A percentile compares a stretch with the other conserved stretches of the same genome.
These are phyloP conservation scores for Dicorynia guianensis DNA, from an alignment of 306 rosid species.

Conservation along the genomic window DNA sequence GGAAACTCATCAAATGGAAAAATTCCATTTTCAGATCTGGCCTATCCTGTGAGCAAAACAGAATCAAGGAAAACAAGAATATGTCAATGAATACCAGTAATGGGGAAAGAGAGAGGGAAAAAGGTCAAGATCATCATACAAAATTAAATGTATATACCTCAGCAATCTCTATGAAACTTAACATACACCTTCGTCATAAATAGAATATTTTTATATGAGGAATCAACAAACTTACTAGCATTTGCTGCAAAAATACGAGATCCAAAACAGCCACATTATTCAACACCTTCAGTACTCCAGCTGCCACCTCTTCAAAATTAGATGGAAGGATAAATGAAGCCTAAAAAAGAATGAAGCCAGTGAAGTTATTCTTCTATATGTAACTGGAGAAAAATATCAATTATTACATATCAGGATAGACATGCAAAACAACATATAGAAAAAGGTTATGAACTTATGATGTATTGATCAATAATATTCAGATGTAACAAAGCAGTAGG, in stretches of 20 bases:
- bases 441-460: not conserved
- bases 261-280: conserved; percentile 93
- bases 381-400: conserved; percentile 34
- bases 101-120: not conserved
- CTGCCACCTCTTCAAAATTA: conserved; percentile 97
- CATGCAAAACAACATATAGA: conserved; percentile 8
- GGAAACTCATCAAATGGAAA: conserved; percentile 94
- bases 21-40: conserved; percentile 97
- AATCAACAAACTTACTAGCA: conserved; percentile 73
- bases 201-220: conserved; percentile 18
- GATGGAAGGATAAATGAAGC: conserved; percentile 86
- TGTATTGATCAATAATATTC: not conserved
- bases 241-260: conserved; percentile 84
- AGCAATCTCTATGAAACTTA: conserved; percentile 20
- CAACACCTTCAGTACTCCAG: conserved; percentile 95
- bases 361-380: conserved; percentile 28
- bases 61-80: conserved; percentile 25
- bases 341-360: conserved; percentile 56
- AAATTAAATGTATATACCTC: conserved; percentile 15
- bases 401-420: conserved; percentile 1
- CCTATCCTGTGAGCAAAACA: conserved; percentile 71
- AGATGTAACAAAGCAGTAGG: conserved; percentile 1
- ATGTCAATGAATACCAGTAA: conserved; percentile 16
- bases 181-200: conserved; percentile 20
- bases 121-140: conserved; percentile 13